phyloP scores from a whole-genome alignment of 768 basidiomycete genomes.

The Gautieria morchelliformis region DNA sequence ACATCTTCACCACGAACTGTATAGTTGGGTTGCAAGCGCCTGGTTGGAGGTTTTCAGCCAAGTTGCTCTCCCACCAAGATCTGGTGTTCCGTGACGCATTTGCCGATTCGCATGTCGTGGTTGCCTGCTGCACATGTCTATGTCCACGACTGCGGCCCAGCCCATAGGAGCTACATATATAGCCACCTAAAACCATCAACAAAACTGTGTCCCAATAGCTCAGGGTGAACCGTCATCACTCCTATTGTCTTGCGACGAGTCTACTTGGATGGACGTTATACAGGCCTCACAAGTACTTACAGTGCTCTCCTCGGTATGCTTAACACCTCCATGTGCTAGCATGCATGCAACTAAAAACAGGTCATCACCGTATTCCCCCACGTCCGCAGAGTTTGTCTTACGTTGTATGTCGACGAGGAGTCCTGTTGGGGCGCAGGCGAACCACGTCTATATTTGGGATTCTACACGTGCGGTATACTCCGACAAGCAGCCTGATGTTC shows the following conservation, averaged over 20 bases:
- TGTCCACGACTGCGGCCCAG: constrained; percentile 44
- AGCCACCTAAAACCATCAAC: constrained; percentile 53
- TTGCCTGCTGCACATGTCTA: constrained; percentile 29
- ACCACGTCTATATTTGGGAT: constrained; percentile 63
- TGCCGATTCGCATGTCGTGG: neutral
- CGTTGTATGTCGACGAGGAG: constrained; percentile 55
- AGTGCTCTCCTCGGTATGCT: constrained; percentile 54
- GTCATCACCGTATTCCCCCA: constrained; percentile 58
- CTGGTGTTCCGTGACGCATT: constrained; percentile 26
- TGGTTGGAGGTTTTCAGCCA: too few species aligned
- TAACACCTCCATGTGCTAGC: constrained; percentile 68
- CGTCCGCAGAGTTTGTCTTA: constrained; percentile 57
- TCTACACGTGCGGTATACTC: constrained; percentile 67
- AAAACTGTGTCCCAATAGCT: constrained; percentile 50
- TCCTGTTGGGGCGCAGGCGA: constrained; percentile 54
- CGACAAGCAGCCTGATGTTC: constrained; percentile 39
- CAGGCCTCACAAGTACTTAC: constrained; percentile 62
- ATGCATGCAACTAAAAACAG: constrained; percentile 59
- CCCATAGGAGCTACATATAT: constrained; percentile 49
- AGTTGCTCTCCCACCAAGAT: constrained; percentile 70
- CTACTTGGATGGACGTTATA: neutral
- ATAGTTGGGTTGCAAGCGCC: too few species aligned
- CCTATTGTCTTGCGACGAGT: neutral
- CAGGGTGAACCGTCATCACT: constrained; percentile 32
- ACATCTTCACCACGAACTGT: too few species aligned